Evolutionary conservation across 78 protist genomes (phyloP).

Genomic region (Speleostelium caveatum): DNA sequence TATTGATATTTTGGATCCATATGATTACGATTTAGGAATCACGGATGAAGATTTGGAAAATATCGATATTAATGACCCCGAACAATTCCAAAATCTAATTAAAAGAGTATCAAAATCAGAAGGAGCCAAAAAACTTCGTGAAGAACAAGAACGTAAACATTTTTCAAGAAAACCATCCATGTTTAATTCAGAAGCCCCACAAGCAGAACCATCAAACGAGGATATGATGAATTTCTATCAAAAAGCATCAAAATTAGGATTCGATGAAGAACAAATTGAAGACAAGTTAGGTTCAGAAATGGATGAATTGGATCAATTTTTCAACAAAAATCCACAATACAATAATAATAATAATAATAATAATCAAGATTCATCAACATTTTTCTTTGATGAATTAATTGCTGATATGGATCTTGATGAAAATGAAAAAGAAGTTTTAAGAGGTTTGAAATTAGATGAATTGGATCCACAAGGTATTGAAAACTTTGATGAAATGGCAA

Average conservation of each 20-base stretch:
- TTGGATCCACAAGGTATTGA: background rate
- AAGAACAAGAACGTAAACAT: background rate
- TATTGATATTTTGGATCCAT: background rate
- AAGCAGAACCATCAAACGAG: background rate
- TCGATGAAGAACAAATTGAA: background rate
- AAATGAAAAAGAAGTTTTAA: background rate
- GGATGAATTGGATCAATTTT: background rate
- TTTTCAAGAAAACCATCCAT: background rate
- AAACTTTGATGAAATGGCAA: background rate
- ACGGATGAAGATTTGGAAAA: background rate
- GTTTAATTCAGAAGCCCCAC: background rate
- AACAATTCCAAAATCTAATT: too few species aligned
- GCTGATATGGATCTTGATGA: background rate
- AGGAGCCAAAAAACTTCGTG: background rate
- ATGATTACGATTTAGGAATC: background rate
- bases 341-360: too few species aligned
- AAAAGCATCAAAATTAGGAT: background rate
- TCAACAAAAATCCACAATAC: too few species aligned
- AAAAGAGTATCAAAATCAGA: background rate
- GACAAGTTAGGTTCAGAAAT: background rate
- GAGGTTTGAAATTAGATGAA: background rate
- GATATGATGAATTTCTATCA: background rate
- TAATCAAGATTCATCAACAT: too few species aligned
- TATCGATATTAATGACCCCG: background rate
- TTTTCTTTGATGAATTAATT: background rate